Base-by-base conservation (phyloP, 352 stramenopile species). In the Pythium utonaiense region DNA sequence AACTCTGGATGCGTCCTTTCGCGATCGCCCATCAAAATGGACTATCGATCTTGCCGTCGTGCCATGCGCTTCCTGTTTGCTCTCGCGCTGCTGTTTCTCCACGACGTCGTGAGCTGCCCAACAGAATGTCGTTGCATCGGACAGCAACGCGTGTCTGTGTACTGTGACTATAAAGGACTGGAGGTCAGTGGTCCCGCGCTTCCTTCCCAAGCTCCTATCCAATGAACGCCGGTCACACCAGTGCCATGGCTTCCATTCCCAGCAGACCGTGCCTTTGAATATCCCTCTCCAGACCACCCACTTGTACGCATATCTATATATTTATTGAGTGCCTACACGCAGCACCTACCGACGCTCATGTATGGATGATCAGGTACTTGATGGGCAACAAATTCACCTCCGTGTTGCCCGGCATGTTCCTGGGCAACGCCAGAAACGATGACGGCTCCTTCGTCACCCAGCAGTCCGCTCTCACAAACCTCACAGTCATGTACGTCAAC, bases 151-250 rank as follows among this genome's bases (percentile, higher is more conserved):
- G 71, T 91, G 19, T 81, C 78, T 16, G 83, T 93, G 10, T 86
- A 90, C 62, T 91, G 84, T 55, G 81, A 93, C 59, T 91, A 88
- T 42, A 78, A 77, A 24, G 77, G 63, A 1, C 77, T 93, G 36
- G 51, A 75, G 64, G 83, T 90, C 33, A n/a, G n/a, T n/a, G n/a
- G n/a, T n/a, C n/a, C n/a, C n/a, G n/a, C n/a, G n/a, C n/a, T n/a
- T n/a, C n/a, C n/a, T n/a, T n/a, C n/a, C n/a, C n/a, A n/a, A n/a
- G n/a, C n/a, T n/a, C n/a, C n/a, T n/a, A n/a, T n/a, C n/a, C n/a
- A n/a, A n/a, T n/a, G n/a, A n/a, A n/a, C n/a, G n/a, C n/a, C n/a
- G n/a, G n/a, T n/a, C n/a, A n/a, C n/a, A 30, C 21, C 31, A 38
- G 13, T 30, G 16, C 27, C 38, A 19, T 38, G 24, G 19, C 7